Percentiles rank a stretch among this genome's conserved stretches.
Evolutionary conservation across 495 filamentous ascomycete species (phyloP).

Genomic region (Entonaema liquescens): DNA sequence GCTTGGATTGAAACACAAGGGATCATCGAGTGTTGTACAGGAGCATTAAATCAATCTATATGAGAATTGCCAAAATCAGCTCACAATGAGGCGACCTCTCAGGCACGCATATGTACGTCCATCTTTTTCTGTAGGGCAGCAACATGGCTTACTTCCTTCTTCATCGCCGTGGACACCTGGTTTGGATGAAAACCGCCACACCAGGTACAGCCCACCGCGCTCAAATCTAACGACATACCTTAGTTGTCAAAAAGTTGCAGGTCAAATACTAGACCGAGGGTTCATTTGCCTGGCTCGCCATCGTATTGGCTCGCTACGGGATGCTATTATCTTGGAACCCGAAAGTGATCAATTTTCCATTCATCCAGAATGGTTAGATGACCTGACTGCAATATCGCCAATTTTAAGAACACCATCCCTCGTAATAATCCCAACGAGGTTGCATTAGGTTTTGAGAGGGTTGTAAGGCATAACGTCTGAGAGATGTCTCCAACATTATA

Average conservation of each 20-base stretch:
- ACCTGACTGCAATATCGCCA: slow-evolving; percentile 20
- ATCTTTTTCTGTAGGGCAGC: slow-evolving; percentile 38
- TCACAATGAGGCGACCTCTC: slow-evolving; percentile 7
- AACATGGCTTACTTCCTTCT: slow-evolving; percentile 22
- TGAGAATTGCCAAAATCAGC: slow-evolving; percentile 18
- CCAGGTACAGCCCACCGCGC: slow-evolving; percentile 6
- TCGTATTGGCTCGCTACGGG: slow-evolving; percentile 30
- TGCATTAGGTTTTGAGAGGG: slow-evolving; percentile 20
- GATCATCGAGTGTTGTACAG: slow-evolving; percentile 16
- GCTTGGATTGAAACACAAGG: slow-evolving; percentile 14
- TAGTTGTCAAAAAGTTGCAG: slow-evolving; percentile 7
- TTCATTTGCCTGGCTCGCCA: slow-evolving; percentile 5
- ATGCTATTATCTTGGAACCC: slow-evolving; percentile 13
- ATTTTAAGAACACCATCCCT: slow-evolving; percentile 9
- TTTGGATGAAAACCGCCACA: slow-evolving; percentile 11
- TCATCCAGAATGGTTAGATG: slow-evolving; percentile 30
- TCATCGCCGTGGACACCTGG: slow-evolving; percentile 22
- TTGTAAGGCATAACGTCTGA: slow-evolving; percentile 16
- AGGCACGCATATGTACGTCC: slow-evolving; percentile 22
- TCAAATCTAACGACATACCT: slow-evolving; percentile 9
- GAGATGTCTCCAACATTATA: slow-evolving; percentile 4
- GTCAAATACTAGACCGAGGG: slow-evolving; percentile 1
- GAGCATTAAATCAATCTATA: slow-evolving; percentile 28
- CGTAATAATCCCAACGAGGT: slow-evolving; percentile 12
- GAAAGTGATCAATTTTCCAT: slow-evolving; percentile 26